Evolutionary conservation across 2,329 filamentous ascomycete genomes (phyloP).

Genomic region (Sclerotinia subarctica): DNA sequence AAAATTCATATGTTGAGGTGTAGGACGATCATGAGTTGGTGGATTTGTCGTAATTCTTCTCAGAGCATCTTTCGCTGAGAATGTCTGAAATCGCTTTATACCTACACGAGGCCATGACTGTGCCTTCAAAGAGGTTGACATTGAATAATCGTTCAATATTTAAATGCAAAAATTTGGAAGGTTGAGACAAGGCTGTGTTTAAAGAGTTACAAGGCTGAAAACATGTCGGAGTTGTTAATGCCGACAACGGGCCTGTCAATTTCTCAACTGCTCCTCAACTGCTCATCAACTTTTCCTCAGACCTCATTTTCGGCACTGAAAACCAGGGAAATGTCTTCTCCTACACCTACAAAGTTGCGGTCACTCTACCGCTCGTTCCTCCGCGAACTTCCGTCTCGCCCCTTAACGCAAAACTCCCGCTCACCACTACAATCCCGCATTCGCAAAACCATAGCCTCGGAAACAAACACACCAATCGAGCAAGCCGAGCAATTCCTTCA

Average conservation of each 20-base stretch:
- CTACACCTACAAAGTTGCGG: constrained; percentile 54
- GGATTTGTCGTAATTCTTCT: constrained; percentile 13
- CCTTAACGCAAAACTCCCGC: constrained; percentile 49
- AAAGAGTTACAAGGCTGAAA: constrained; percentile 3
- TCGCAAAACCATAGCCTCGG: constrained; percentile 56
- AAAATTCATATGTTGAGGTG: constrained; percentile 16
- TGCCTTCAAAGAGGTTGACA: constrained; percentile 21
- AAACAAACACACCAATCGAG: constrained; percentile 38
- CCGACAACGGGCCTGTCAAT: background rate
- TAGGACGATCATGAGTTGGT: constrained; percentile 3
- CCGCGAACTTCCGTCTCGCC: constrained; percentile 78
- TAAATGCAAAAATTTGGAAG: background rate
- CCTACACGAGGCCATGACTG: constrained; percentile 20
- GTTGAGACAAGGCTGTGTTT: constrained; percentile 2
- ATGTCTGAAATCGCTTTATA: background rate
- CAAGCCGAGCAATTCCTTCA: constrained; percentile 74
- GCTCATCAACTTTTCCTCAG: background rate
- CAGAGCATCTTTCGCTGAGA: background rate
- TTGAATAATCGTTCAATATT: constrained; percentile 1
- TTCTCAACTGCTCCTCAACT: no score
- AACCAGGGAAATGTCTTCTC: constrained; percentile 24
- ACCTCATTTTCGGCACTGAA: background rate
- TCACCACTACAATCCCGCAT: constrained; percentile 69
- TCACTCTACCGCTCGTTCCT: constrained; percentile 85
- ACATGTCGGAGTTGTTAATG: constrained; percentile 8